Evolutionary conservation across 306 rosid species (phyloP), one percentile per base, ranked within the genome.

Genomic region (Pterocarpus santalinus): DNA sequence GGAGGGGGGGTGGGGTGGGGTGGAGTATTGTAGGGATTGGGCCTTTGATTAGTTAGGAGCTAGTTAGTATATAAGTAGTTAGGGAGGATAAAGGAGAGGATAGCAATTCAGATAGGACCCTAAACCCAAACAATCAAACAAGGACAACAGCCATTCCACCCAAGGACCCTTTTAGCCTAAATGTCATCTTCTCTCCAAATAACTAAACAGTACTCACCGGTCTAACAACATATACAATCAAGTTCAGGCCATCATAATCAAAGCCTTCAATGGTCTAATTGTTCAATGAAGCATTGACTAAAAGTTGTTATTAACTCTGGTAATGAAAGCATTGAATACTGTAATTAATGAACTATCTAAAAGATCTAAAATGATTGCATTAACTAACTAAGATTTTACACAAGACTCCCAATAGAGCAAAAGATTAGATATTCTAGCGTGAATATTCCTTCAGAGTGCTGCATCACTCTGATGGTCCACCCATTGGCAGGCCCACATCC

Each of bases 321-420:
- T 41, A 46, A 56, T 67, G 75, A 56, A 57, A 30, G 69, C 36
- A 56, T 2, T 65, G 35, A 41, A 12, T 33, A 30, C 22, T 39
- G 35, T 43, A 53, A 55, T 5, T 30, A 78, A 55, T 67, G 35
- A 52, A 35, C 12, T 8, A 46, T 35, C 39, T 17, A 9, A 9
- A 33, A 63, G 32, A 64, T 38, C 52, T 35, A 30, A 36, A 39
- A 7, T 53, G 30, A 51, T 66, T 41, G n/a, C 8, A 39, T 51
- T 5, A 77, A 66, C 14, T 76, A 64, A 64, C 51, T 13, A 39
- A 49, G 35, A 63, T 46, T 65, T 15, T 33, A 60, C 39, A 62
- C 34, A 46, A 32, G 6, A 46, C 47, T 44, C 16, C 3, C 15
- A 11, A 33, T 44, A 62, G 34, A 34, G 77, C 64, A 35, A 62